These are phyloP conservation scores for Parascedosporium putredinis DNA, from an alignment of 2,329 filamentous ascomycete genomes.

Conservation along the genomic window DNA sequence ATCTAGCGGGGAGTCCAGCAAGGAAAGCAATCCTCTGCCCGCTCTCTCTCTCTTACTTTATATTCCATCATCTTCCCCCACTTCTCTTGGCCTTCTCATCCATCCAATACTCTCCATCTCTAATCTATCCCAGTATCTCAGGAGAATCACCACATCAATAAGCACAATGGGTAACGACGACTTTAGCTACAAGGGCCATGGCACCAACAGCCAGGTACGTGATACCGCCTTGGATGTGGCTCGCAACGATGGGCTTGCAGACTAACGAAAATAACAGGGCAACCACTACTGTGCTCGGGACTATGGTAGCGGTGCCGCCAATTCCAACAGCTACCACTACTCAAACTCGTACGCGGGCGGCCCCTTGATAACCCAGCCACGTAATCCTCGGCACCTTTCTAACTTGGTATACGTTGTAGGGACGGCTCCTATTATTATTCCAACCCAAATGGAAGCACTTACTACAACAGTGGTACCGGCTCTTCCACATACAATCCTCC, in stretches of 20 bases:
- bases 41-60: too few species aligned
- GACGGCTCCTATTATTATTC: conserved; percentile 65
- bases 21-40: too few species aligned
- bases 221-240: background rate
- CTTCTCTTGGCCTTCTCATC: background rate
- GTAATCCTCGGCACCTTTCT: background rate
- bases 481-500: conserved; percentile 50
- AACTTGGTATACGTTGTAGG: conserved; percentile 17
- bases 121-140: too few species aligned
- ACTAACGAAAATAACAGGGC: conserved; percentile 32
- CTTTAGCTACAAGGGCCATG: conserved; percentile 37
- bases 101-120: too few species aligned
- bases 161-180: conserved; percentile 15
- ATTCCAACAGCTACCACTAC: conserved; percentile 56
- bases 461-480: conserved; percentile 53
- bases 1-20: too few species aligned
- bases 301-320: conserved; percentile 45
- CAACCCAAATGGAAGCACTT: conserved; percentile 58
- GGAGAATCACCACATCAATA: background rate
- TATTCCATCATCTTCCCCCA: too few species aligned
- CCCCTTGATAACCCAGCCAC: background rate
- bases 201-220: conserved; percentile 53
- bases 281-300: conserved; percentile 59
- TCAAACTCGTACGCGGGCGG: conserved; percentile 44
- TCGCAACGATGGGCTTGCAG: background rate